Conservation (phyloP, 179 eudicot genomes). For the Camellia oleifera region DNA sequence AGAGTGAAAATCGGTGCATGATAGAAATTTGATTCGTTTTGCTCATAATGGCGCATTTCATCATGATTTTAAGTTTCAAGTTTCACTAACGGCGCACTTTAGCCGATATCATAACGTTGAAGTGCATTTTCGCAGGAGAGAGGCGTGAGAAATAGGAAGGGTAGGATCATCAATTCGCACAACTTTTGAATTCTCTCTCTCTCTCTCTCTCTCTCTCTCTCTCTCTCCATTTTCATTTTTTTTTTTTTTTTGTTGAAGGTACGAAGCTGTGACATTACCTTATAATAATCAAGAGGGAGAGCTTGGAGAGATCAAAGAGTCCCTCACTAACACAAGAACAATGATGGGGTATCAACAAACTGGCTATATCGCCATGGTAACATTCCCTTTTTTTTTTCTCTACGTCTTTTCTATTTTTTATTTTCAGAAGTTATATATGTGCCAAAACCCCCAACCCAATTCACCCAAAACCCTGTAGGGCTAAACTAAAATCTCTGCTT, state of each 20-base stretch:
- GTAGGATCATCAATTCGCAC: too few species aligned
- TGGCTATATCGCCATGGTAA: conserved; percentile 74
- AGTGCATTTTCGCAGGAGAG: neutral
- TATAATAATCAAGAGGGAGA: conserved; percentile 50
- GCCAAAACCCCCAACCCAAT: neutral
- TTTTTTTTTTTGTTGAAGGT: conserved; percentile 37
- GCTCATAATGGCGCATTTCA: neutral
- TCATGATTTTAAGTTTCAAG: too few species aligned
- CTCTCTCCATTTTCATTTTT: neutral
- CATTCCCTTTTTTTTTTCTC: neutral
- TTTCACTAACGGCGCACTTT: neutral
- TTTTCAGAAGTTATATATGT: too few species aligned
- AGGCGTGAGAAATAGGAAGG: neutral
- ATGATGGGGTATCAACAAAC: conserved; percentile 53
- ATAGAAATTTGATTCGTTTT: neutral
- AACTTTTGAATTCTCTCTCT: neutral
- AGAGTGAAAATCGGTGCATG: neutral
- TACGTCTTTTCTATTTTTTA: neutral
- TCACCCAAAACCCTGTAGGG: neutral
- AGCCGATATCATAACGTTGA: neutral
- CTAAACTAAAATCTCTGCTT: conserved; percentile 1
- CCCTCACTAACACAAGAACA: conserved; percentile 37
- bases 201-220: too few species aligned
- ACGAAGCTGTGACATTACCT: conserved; percentile 75
- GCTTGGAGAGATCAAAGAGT: conserved; percentile 61